Percentiles rank a stretch among this genome's conserved stretches.
Conservation (phyloP, 495 filamentous ascomycete species). For the Lichenothelia convexa region DNA sequence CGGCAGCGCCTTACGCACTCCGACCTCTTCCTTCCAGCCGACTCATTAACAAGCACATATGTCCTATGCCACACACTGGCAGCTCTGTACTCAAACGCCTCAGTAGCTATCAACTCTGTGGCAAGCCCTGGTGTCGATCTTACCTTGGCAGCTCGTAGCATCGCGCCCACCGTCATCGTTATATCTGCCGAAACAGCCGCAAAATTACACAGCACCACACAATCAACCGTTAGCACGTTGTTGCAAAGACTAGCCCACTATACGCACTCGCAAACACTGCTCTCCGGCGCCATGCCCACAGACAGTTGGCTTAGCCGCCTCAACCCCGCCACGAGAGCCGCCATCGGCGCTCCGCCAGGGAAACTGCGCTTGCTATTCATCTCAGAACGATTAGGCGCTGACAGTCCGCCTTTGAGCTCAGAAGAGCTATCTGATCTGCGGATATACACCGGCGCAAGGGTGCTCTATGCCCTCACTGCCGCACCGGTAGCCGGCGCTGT, state of each 20-base stretch:
- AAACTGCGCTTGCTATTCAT: conserved; percentile 60
- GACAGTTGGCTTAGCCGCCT: conserved; percentile 42
- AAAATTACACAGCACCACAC: conserved; percentile 40
- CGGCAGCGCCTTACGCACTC: conserved; percentile 48
- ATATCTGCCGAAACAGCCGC: conserved; percentile 56
- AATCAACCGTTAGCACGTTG: conserved; percentile 29
- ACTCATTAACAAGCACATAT: conserved; percentile 62
- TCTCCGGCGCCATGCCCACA: conserved; percentile 54
- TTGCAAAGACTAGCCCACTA: conserved; percentile 44
- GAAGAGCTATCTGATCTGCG: conserved; percentile 58
- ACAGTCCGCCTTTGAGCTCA: conserved; percentile 38
- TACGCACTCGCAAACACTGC: conserved; percentile 47
- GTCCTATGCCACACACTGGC: conserved; percentile 62
- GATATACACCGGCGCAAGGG: conserved; percentile 57
- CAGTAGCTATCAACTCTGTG: conserved; percentile 76
- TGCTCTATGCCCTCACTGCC: conserved; percentile 73
- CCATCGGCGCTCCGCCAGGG: conserved; percentile 44
- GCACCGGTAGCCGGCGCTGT: conserved; percentile 70
- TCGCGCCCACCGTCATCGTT: conserved; percentile 70
- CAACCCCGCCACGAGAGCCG: conserved; percentile 41
- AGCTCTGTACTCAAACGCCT: conserved; percentile 66
- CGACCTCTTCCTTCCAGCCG: conserved; percentile 79
- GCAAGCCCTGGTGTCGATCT: conserved; percentile 53
- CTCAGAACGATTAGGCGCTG: conserved; percentile 36
- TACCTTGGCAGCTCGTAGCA: conserved; percentile 44